These are phyloP conservation scores for Prasinococcaceae sp. DNA, from an alignment of 139 green algal genomes.

Conservation along the genomic window DNA sequence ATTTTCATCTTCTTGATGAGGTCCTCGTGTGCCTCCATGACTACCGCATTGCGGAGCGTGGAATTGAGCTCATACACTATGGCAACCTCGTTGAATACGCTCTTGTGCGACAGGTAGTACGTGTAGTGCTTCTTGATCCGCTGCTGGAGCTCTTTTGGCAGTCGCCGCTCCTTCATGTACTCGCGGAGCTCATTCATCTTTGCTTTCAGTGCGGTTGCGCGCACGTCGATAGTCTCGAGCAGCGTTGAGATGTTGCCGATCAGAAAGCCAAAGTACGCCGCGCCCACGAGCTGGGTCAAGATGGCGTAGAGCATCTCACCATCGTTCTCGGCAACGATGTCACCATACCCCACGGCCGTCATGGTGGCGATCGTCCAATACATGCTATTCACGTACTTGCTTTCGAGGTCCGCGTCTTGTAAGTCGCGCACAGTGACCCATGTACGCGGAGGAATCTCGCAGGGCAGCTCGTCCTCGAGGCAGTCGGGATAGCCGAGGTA, in stretches of 20 bases:
- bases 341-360: conserved; percentile 31
- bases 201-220: conserved; percentile 7
- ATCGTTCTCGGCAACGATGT: conserved; percentile 20
- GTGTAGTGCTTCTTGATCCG: conserved; percentile 11
- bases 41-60: background rate
- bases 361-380: conserved; percentile 5
- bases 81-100: conserved; percentile 10
- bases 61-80: background rate
- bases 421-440: no score
- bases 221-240: conserved; percentile 22
- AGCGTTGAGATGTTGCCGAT: conserved; percentile 25
- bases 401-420: no score
- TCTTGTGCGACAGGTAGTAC: conserved; percentile 6
- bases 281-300: conserved; percentile 26
- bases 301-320: conserved; percentile 26
- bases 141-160: conserved; percentile 10
- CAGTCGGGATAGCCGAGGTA: no score
- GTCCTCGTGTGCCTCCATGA: conserved; percentile 3
- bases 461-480: no score
- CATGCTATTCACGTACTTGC: conserved; percentile 7
- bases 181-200: conserved; percentile 13
- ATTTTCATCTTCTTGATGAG: conserved; percentile 3
- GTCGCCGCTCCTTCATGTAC: conserved; percentile 9
- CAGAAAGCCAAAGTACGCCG: conserved; percentile 18
- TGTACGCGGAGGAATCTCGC: no score